Conservation (phyloP, 768 basidiomycete genomes). For the Suillus plorans region DNA sequence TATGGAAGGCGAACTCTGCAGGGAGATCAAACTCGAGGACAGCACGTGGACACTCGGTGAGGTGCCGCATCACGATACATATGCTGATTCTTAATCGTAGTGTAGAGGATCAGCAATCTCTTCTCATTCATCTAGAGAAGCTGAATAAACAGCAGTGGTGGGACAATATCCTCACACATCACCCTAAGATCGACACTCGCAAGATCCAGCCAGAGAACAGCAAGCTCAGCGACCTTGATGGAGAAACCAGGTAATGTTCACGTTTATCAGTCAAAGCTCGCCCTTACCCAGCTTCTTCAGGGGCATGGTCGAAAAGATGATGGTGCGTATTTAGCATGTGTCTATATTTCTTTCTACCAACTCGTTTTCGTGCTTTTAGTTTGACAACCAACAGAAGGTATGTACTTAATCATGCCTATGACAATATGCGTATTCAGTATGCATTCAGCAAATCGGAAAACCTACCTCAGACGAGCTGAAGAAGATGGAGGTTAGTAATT, state of each 20-base stretch:
- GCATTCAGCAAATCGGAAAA: conserved; percentile 83
- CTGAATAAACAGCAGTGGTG: conserved; percentile 91
- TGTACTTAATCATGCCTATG: background rate
- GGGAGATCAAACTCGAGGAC: conserved; percentile 93
- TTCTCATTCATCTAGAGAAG: conserved; percentile 84
- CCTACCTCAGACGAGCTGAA: conserved; percentile 94
- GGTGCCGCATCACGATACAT: background rate
- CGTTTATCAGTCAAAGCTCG: background rate
- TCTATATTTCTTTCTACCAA: background rate
- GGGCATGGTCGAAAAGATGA: conserved; percentile 99
- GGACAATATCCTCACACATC: conserved; percentile 93
- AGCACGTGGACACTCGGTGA: conserved; percentile 96
- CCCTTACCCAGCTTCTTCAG: conserved; percentile 37
- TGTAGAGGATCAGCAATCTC: conserved; percentile 72
- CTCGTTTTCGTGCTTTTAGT: conserved; percentile 27
- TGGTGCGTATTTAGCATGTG: conserved; percentile 58
- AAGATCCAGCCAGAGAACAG: conserved; percentile 96
- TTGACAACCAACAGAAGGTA: conserved; percentile 45
- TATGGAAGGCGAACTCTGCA: conserved; percentile 86
- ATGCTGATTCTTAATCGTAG: conserved; percentile 10
- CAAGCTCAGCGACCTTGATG: conserved; percentile 93
- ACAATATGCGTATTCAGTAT: background rate
- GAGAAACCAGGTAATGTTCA: conserved; percentile 78
- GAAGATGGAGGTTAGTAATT: conserved; percentile 73
- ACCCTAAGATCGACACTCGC: conserved; percentile 94